Conservation (phyloP, 495 filamentous ascomycete genomes). For the Extremus antarcticus region DNA sequence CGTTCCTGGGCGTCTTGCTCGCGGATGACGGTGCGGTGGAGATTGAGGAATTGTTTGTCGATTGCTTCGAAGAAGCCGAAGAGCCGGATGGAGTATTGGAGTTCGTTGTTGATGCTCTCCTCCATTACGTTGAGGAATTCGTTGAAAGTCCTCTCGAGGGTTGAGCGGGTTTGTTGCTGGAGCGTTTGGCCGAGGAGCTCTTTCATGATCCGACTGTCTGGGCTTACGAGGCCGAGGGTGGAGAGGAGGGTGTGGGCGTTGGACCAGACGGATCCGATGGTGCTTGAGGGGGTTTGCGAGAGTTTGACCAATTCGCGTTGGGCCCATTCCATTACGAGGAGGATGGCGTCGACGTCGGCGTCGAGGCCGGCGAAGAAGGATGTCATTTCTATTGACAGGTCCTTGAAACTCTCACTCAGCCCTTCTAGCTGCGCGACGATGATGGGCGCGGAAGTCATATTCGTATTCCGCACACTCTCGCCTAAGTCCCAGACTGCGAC, state of each 20-base stretch:
- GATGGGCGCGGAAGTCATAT: constrained; percentile 75
- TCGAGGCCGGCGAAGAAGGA: constrained; percentile 87
- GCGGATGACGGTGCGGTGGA: constrained; percentile 74
- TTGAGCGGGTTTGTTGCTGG: constrained; percentile 64
- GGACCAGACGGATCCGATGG: constrained; percentile 56
- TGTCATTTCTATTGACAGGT: constrained; percentile 67
- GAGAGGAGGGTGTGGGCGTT: constrained; percentile 71
- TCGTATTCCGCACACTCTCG: constrained; percentile 75
- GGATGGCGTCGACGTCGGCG: constrained; percentile 79
- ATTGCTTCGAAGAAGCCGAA: constrained; percentile 79
- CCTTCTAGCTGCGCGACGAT: constrained; percentile 78
- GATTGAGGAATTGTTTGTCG: constrained; percentile 76
- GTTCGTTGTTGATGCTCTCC: constrained; percentile 73
- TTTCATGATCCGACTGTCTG: constrained; percentile 31
- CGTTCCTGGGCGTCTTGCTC: constrained; percentile 70
- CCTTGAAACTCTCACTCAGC: constrained; percentile 70
- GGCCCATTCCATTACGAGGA: constrained; percentile 92
- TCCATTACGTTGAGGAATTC: constrained; percentile 81
- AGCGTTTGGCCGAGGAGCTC: constrained; percentile 67
- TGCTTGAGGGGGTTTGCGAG: constrained; percentile 42
- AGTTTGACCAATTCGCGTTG: constrained; percentile 59
- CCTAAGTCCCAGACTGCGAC: constrained; percentile 87
- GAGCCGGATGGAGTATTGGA: constrained; percentile 62
- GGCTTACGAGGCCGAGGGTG: constrained; percentile 22
- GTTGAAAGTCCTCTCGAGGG: constrained; percentile 74